Base-by-base conservation (phyloP, 257 asterid species). In the Lithospermum erythrorhizon region DNA sequence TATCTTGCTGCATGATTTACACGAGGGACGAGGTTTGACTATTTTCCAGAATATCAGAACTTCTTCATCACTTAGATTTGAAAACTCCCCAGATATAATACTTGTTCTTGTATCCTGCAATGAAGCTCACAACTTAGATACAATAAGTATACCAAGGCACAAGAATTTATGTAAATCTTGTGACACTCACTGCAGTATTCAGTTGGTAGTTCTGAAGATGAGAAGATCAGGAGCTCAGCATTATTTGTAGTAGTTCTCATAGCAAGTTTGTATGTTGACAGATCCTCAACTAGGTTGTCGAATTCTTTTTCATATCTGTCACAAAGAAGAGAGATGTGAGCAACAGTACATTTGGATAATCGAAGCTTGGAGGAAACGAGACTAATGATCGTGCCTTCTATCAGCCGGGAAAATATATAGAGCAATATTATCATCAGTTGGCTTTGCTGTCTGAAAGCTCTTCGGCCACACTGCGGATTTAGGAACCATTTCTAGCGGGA, bases 1-100 rank as follows among this genome's bases (percentile, higher is more conserved):
- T 37, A 0, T 37, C 14, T 37, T 37, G 15, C 48, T 9, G 48
- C 48, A 37, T 10, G 48, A 9, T 37, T 37, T 37, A 37, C 45
- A 10, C 13, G 58, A 61, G 20, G 41, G 10, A 11, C 32, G 6
- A 22, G 21, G 55, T 70, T 13, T 16, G 68, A 19, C 29, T 20
- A 2, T 35, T 35, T 55, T 71, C 57, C 16, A 30, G 53, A 21
- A 32, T 19, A 25, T 62, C 37, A 19, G 72, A 55, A 17, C 65
- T 37, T 53, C 53, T 1, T 22, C 29, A 27, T 47, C 63, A 81
- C 69, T 76, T 79, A 48, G 68, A 76, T 65, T 82, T 75, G 66
- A 89, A 89, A 57, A 87, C 95, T 1, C 95, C 97, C 97, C 95
- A 89, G 21, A 89, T 77, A 63, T 79, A 89, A 61, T 74, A 75